Evolutionary conservation across 129 eudicot species (phyloP).

Genomic region (Smallanthus sonchifolius): DNA sequence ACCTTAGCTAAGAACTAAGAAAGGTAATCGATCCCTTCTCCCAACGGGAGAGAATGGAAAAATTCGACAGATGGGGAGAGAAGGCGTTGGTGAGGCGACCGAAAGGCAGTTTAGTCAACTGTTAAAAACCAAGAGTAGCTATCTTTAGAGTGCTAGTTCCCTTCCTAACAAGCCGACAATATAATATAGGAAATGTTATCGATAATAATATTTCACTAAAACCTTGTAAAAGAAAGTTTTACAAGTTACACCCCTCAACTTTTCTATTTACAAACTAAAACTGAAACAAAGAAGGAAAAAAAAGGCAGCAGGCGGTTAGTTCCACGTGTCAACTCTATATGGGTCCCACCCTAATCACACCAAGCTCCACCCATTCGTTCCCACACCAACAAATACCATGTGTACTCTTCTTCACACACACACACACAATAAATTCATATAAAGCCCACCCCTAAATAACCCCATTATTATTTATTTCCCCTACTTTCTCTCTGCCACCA

Average conservation of each 20-base stretch:
- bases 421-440: constrained; percentile 10
- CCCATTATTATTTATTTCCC: constrained; percentile 24
- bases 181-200: too few relatives aligned
- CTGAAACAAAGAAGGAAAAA: not conserved
- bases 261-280: not conserved
- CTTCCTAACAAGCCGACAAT: too few relatives aligned
- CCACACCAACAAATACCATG: constrained; percentile 9
- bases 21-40: too few relatives aligned
- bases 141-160: too few relatives aligned
- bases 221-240: not conserved
- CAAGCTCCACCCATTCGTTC: constrained; percentile 31
- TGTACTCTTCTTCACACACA: not conserved
- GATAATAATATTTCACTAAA: too few relatives aligned
- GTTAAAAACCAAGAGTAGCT: too few relatives aligned
- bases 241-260: not conserved
- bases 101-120: too few relatives aligned
- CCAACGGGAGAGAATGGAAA: too few relatives aligned
- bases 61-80: too few relatives aligned
- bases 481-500: constrained; percentile 33
- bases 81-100: too few relatives aligned
- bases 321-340: constrained; percentile 20
- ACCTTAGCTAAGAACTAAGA: too few relatives aligned
- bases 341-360: constrained; percentile 33
- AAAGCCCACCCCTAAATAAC: constrained; percentile 29
- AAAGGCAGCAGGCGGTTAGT: constrained; percentile 19